Evolutionary conservation across 345 rosid species (phyloP).

Genomic region (thale cress (Arabidopsis thaliana)): DNA sequence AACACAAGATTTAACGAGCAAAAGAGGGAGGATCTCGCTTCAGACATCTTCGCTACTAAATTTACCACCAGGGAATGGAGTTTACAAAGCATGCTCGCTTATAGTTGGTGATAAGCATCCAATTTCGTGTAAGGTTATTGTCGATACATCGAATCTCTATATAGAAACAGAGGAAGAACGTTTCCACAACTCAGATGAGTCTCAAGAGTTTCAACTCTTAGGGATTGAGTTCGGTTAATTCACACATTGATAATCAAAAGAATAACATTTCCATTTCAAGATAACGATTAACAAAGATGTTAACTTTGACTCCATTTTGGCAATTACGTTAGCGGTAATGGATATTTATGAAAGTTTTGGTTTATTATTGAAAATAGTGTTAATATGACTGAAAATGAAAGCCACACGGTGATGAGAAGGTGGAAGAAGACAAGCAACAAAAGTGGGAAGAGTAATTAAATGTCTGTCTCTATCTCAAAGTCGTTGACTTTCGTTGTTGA

Average conservation of each 20-base stretch:
- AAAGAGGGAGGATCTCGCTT: slow-evolving; percentile 45
- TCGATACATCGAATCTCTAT: slow-evolving; percentile 54
- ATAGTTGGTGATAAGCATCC: slow-evolving; percentile 41
- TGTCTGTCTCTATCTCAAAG: slow-evolving; percentile 12
- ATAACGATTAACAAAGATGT: background rate
- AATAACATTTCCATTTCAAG: slow-evolving; percentile 9
- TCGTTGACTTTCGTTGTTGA: slow-evolving; percentile 38
- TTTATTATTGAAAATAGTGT: background rate
- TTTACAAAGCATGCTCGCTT: slow-evolving; percentile 57
- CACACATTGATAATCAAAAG: slow-evolving; percentile 1
- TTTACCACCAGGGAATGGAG: slow-evolving; percentile 74
- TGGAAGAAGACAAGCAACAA: slow-evolving; percentile 31
- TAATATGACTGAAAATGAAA: background rate
- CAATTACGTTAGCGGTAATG: slow-evolving; percentile 3
- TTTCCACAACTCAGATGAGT: slow-evolving; percentile 36
- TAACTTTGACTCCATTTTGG: background rate
- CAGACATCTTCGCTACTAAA: slow-evolving; percentile 62
- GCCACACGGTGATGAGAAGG: slow-evolving; percentile 3
- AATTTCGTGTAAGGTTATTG: slow-evolving; percentile 61
- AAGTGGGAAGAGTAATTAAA: slow-evolving; percentile 1
- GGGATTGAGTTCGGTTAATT: slow-evolving; percentile 67
- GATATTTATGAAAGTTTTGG: background rate
- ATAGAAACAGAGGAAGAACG: slow-evolving; percentile 52
- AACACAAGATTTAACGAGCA: slow-evolving; percentile 32
- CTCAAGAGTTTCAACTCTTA: slow-evolving; percentile 48